Base-by-base conservation (phyloP, 306 rosid genomes). In the Oxytropis ochrocephala region DNA sequence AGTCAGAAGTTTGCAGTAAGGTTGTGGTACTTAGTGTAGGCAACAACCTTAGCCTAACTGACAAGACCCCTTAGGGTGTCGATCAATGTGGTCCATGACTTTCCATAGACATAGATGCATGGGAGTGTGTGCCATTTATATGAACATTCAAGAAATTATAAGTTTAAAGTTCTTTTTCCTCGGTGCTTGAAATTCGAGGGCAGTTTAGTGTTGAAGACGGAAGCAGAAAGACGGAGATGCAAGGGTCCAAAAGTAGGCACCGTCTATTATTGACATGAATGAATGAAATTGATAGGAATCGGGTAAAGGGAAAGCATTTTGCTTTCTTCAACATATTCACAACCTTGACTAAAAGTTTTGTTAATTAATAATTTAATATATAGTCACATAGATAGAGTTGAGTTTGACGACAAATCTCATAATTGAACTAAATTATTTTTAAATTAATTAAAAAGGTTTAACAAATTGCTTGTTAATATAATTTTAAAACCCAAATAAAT, bases 181-280 rank as follows among this genome's bases (percentile, higher is more conserved):
- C 54, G 78, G 70, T 60, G 75, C 73, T 71, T 69, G 85, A 84
- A 87, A n/a, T 71, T 78, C 39, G 83, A 36, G 84, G 77, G 30
- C 42, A 55, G 85, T 80, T 78, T 65, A 87, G 91, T 78, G 80
- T 82, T 75, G 78, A 80, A 82, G 81, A 86, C 89, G 91, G 95
- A 80, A 85, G 79, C 81, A 53, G 50, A 48, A 75, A 13, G 80
- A 74, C 47, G 14, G 48, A 9, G 12, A 21, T 38, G 64, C 47
- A 81, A 61, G 84, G 91, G 91, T 63, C 89, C 95, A 85, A 75
- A 85, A 83, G 96, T 89, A 85, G 96, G 96, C 96, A 89, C 96
- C 96, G 96, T 69, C 88, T 85, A 79, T 79, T 80, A 59, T 85
- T 83, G 92, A 89, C 81, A 64, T 59, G 73, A n/a, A n/a, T n/a